Conservation (phyloP, 192 early-diverging fungal genomes). For the Piromyces sp. region DNA sequence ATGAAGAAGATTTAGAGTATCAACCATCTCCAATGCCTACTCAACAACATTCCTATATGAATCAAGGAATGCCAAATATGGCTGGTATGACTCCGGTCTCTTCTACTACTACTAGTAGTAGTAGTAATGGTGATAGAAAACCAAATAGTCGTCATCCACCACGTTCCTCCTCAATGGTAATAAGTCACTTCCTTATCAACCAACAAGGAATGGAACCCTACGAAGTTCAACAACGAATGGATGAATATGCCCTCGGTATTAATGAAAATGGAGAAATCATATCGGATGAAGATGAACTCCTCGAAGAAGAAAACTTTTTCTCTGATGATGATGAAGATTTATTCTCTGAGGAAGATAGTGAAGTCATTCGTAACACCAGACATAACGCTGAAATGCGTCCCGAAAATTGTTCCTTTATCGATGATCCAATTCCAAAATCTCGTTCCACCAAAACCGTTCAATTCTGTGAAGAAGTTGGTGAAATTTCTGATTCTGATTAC, state of each 20-base stretch:
- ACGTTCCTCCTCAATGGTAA: not conserved
- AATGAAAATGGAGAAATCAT: not conserved
- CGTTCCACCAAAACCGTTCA: not conserved
- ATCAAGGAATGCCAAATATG: not conserved
- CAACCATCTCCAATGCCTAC: not conserved
- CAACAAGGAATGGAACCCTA: not conserved
- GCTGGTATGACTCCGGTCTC: too few relatives aligned
- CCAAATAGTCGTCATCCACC: not conserved
- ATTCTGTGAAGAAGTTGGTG: not conserved
- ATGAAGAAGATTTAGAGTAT: not conserved
- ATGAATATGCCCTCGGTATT: not conserved
- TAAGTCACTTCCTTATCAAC: not conserved
- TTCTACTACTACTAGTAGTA: not conserved
- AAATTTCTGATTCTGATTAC: not conserved
- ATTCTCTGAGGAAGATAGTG: not conserved
- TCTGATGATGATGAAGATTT: not conserved
- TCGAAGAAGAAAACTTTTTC: not conserved
- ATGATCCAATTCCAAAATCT: not conserved
- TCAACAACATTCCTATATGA: not conserved
- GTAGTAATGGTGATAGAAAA: not conserved
- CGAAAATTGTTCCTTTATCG: not conserved
- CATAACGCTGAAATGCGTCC: not conserved
- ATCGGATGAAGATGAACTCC: not conserved
- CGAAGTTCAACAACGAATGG: not conserved
- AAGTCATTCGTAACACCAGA: not conserved